Conservation (phyloP, 192 early-diverging fungal genomes). For the Coemansia sp. region DNA sequence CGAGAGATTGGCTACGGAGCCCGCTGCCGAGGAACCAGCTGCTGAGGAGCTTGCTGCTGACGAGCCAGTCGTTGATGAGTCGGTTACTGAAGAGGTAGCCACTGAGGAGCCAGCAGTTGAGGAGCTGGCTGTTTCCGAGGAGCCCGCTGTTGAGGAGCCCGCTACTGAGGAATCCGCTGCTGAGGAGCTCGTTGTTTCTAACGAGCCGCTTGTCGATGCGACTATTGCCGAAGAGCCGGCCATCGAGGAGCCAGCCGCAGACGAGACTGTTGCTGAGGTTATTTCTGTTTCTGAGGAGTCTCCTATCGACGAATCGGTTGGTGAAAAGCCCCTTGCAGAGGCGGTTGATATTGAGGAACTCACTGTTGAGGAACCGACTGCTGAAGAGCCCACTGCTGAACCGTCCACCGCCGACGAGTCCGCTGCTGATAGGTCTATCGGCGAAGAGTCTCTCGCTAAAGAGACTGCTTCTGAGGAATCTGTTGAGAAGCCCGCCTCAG, state of each 20-base stretch:
- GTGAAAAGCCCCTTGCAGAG: too few species aligned
- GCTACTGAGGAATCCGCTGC: not conserved
- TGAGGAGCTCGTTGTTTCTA: not conserved
- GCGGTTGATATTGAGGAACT: too few species aligned
- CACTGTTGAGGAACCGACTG: not conserved
- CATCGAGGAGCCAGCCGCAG: not conserved
- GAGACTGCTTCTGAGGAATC: not conserved
- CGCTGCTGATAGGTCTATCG: not conserved
- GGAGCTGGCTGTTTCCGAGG: not conserved
- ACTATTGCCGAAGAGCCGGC: not conserved
- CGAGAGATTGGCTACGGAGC: not conserved
- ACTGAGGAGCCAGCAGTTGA: not conserved
- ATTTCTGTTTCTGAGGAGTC: not conserved
- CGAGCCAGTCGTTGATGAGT: not conserved
- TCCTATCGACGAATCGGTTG: too few species aligned
- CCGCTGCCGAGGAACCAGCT: not conserved
- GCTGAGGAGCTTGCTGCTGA: not conserved
- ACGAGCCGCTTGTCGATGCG: not conserved
- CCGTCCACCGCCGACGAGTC: too few species aligned
- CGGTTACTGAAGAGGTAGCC: not conserved
- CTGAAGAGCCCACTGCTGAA: not conserved
- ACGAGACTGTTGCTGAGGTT: not conserved
- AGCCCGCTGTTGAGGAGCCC: not conserved
- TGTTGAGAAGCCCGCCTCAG: not conserved
- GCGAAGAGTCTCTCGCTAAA: not conserved